These are phyloP conservation scores for Balansia obtecta DNA, from an alignment of 2,329 filamentous ascomycete genomes.

Conservation along the genomic window DNA sequence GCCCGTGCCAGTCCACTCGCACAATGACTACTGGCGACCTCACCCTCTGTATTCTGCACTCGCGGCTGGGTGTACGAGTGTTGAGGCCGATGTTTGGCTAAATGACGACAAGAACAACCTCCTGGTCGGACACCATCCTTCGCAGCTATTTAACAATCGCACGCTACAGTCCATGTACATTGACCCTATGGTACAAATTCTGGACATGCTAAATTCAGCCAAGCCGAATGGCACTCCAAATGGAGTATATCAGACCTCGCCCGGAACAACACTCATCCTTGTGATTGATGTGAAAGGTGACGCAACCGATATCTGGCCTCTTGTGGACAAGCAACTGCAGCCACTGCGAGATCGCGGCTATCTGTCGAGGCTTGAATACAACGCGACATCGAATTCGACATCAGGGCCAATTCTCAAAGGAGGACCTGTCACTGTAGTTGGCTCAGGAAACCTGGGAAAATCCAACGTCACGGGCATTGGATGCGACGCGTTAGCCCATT, in stretches of 20 bases:
- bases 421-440: slow-evolving; percentile 54
- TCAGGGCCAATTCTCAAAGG: slow-evolving; percentile 9
- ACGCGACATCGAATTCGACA: slow-evolving; percentile 27
- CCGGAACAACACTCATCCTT: slow-evolving; percentile 41
- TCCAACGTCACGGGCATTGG: slow-evolving; percentile 4
- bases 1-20: slow-evolving; percentile 48
- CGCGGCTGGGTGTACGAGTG: slow-evolving; percentile 43
- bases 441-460: slow-evolving; percentile 39
- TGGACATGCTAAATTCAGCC: slow-evolving; percentile 25
- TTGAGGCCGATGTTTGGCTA: slow-evolving; percentile 59
- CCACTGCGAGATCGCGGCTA: slow-evolving; percentile 46
- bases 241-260: slow-evolving; percentile 45
- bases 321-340: slow-evolving; percentile 27
- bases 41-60: slow-evolving; percentile 52
- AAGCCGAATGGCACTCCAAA: slow-evolving; percentile 26
- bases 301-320: slow-evolving; percentile 13
- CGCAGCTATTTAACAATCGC: slow-evolving; percentile 31
- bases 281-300: slow-evolving; percentile 55
- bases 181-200: slow-evolving; percentile 46
- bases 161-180: slow-evolving; percentile 52
- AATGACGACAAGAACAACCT: slow-evolving; percentile 31
- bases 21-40: slow-evolving; percentile 57
- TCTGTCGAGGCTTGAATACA: slow-evolving; percentile 34
- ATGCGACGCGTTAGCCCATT: slow-evolving; percentile 3
- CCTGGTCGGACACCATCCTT: slow-evolving; percentile 48